Evolutionary conservation across 768 basidiomycete species (phyloP).

Genomic region (Macrolepiota fuliginosa): DNA sequence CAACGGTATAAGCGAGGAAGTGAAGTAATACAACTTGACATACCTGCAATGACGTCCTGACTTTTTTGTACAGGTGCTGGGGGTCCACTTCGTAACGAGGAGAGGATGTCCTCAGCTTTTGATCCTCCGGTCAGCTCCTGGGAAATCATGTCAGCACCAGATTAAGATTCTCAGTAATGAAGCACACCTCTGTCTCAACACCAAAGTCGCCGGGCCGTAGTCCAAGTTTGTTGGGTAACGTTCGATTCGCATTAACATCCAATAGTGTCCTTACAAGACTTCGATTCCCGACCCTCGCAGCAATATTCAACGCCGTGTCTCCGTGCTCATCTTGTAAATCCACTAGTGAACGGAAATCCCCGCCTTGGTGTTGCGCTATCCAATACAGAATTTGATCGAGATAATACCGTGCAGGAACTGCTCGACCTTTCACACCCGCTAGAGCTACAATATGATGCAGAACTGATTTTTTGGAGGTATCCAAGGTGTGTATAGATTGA

Average conservation of each 20-base stretch:
- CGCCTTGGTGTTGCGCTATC: conserved; percentile 76
- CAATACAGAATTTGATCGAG: conserved; percentile 86
- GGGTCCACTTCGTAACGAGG: conserved; percentile 69
- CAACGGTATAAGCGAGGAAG: neutral
- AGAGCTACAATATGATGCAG: conserved; percentile 90
- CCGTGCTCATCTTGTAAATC: conserved; percentile 95
- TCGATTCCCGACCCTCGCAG: conserved; percentile 89
- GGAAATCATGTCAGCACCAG: conserved; percentile 1
- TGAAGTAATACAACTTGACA: conserved; percentile 8
- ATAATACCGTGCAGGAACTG: conserved; percentile 83
- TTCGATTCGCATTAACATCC: conserved; percentile 91
- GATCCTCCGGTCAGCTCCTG: conserved; percentile 71
- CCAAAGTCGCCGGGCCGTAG: conserved; percentile 94
- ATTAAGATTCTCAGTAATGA: neutral
- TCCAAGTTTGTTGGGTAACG: conserved; percentile 89
- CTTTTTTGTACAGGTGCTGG: conserved; percentile 83
- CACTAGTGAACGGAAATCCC: conserved; percentile 76
- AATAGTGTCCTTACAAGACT: conserved; percentile 82
- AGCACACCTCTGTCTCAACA: conserved; percentile 78
- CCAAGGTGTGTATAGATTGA: conserved; percentile 81
- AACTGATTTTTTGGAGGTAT: conserved; percentile 81
- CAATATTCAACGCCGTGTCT: conserved; percentile 94
- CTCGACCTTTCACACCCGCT: conserved; percentile 89
- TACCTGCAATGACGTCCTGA: conserved; percentile 81
- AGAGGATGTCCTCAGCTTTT: conserved; percentile 77